phyloP scores from a whole-genome alignment of 2,329 filamentous ascomycete genomes.

The Herpotrichia juniperi region DNA sequence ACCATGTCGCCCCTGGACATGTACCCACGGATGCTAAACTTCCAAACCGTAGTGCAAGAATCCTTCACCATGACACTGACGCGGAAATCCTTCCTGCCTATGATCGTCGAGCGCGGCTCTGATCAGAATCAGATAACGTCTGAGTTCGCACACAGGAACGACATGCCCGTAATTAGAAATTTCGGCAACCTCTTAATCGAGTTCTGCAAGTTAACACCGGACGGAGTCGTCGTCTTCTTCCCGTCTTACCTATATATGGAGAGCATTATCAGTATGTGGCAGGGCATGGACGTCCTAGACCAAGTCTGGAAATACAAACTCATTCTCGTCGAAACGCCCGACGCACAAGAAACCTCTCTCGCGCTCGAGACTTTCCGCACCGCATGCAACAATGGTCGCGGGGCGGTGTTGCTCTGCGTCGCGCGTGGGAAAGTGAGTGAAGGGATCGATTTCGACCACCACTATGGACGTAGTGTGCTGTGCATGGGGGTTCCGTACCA shows the following conservation, averaged over 20 bases:
- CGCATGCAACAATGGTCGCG: slow-evolving; percentile 95
- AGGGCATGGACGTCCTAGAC: slow-evolving; percentile 96
- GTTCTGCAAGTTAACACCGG: slow-evolving; percentile 93
- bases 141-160: slow-evolving; percentile 92
- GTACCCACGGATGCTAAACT: slow-evolving; percentile 98
- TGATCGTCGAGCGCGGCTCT: slow-evolving; percentile 95
- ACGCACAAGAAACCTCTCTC: slow-evolving; percentile 94
- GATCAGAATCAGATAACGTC: slow-evolving; percentile 94
- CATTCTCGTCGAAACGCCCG: slow-evolving; percentile 95
- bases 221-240: slow-evolving; percentile 99
- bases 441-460: slow-evolving; percentile 98
- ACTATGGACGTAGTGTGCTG: slow-evolving; percentile 93
- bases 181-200: slow-evolving; percentile 93
- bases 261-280: slow-evolving; percentile 98
- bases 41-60: slow-evolving; percentile 90
- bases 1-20: slow-evolving; percentile 97
- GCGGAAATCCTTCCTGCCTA: slow-evolving; percentile 91
- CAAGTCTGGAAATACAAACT: slow-evolving; percentile 99
- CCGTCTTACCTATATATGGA: slow-evolving; percentile 99
- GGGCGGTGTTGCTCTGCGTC: slow-evolving; percentile 91
- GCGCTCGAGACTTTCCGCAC: slow-evolving; percentile 96
- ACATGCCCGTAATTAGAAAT: slow-evolving; percentile 95
- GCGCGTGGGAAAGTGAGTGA: slow-evolving; percentile 97
- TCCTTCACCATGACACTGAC: slow-evolving; percentile 98
- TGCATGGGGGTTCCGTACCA: slow-evolving; percentile 98